Conservation (phyloP, 768 basidiomycete species). For the Lactarius akahatsu region DNA sequence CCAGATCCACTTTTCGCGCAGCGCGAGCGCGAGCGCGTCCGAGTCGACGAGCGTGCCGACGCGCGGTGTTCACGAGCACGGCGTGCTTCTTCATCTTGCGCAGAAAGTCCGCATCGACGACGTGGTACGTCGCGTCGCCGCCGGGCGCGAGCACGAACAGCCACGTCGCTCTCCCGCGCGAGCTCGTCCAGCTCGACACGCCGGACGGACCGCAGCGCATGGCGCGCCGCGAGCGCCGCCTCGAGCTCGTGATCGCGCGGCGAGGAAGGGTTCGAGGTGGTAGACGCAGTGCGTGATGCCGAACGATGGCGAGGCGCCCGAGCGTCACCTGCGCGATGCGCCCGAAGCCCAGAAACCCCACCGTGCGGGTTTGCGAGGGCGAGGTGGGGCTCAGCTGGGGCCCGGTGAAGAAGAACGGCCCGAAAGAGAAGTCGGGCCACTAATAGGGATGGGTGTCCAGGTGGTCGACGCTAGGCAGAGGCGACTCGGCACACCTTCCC, state of each 20-base stretch:
- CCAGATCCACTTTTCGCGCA: constrained; percentile 78
- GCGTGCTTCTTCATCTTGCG: constrained; percentile 80
- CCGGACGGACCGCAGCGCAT: constrained; percentile 42
- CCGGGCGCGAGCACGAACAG: constrained; percentile 83
- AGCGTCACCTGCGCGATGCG: constrained; percentile 88
- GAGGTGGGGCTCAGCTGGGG: constrained; percentile 65
- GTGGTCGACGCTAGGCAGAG: neutral
- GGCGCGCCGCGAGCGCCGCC: constrained; percentile 34
- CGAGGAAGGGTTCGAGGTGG: constrained; percentile 54
- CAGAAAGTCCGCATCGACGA: constrained; percentile 73
- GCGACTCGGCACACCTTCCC: constrained; percentile 54
- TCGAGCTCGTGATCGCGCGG: constrained; percentile 43
- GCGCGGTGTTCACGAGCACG: constrained; percentile 79
- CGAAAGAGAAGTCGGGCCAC: constrained; percentile 82
- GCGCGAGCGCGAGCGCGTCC: constrained; percentile 78
- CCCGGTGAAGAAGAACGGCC: constrained; percentile 83
- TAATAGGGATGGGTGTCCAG: constrained; percentile 33
- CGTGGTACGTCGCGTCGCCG: constrained; percentile 63
- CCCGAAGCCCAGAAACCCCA: constrained; percentile 94
- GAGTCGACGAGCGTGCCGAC: constrained; percentile 91
- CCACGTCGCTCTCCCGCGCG: constrained; percentile 76
- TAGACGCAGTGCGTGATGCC: constrained; percentile 77
- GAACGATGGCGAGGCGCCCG: constrained; percentile 75
- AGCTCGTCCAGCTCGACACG: constrained; percentile 66
- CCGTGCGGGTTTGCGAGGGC: constrained; percentile 56